A percentile compares a stretch with the other conserved stretches of the same genome.
phyloP scores from a whole-genome alignment of 768 basidiomycete genomes.

The Lentinula detonsa region DNA sequence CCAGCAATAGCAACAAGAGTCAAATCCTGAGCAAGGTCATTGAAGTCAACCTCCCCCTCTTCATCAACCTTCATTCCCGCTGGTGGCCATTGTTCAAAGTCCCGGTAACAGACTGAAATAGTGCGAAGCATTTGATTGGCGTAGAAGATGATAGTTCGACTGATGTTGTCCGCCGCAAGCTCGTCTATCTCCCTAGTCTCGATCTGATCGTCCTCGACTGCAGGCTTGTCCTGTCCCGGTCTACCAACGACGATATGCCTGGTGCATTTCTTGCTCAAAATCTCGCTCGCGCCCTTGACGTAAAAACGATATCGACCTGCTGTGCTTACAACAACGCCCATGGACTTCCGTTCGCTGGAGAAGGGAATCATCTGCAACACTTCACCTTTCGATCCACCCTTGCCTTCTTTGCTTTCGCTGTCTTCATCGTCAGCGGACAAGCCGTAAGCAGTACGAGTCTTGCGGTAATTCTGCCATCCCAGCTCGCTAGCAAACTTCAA shows the following conservation, averaged over 20 bases:
- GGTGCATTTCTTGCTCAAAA: slow-evolving; percentile 73
- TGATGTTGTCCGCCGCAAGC: slow-evolving; percentile 74
- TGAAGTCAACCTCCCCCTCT: slow-evolving; percentile 61
- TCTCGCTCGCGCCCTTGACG: slow-evolving; percentile 93
- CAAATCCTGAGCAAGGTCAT: slow-evolving; percentile 61
- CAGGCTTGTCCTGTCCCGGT: slow-evolving; percentile 21
- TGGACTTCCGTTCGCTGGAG: slow-evolving; percentile 88
- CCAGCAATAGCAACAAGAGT: slow-evolving; percentile 88
- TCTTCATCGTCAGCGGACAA: background rate
- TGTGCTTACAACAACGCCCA: slow-evolving; percentile 80
- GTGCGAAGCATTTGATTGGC: slow-evolving; percentile 95
- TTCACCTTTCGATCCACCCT: slow-evolving; percentile 30
- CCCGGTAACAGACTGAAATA: slow-evolving; percentile 89
- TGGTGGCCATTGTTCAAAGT: slow-evolving; percentile 86
- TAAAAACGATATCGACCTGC: slow-evolving; percentile 61
- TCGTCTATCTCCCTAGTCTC: slow-evolving; percentile 59
- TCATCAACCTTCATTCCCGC: slow-evolving; percentile 28
- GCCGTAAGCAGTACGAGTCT: slow-evolving; percentile 45
- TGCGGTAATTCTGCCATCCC: slow-evolving; percentile 67
- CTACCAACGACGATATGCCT: slow-evolving; percentile 64
- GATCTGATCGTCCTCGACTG: slow-evolving; percentile 25
- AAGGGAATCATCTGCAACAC: slow-evolving; percentile 90
- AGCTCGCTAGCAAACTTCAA: slow-evolving; percentile 80
- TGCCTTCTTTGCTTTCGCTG: background rate
- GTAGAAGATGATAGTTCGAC: slow-evolving; percentile 93